Percentiles rank a stretch among this genome's conserved stretches.
Conservation (phyloP, 768 basidiomycete genomes). For the Pleurotus pulmonarius region DNA sequence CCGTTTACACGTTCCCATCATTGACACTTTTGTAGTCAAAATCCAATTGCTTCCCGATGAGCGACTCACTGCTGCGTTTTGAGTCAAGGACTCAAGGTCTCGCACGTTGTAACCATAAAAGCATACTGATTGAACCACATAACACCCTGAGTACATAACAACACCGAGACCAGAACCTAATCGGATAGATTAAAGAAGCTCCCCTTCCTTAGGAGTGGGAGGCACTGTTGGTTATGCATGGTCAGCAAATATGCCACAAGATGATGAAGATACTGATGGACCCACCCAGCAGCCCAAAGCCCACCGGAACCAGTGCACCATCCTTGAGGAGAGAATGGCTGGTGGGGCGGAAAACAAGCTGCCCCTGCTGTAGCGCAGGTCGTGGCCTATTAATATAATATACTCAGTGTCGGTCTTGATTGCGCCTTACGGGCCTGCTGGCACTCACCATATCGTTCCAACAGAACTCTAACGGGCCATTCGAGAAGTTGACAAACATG, state of each 20-base stretch:
- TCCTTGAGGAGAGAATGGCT: conserved; percentile 7
- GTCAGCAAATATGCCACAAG: neutral
- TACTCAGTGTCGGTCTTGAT: neutral
- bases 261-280: neutral
- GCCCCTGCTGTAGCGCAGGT: conserved; percentile 6
- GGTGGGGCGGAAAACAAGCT: conserved; percentile 8
- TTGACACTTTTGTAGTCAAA: neutral
- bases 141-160: too few relatives aligned
- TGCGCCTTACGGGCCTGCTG: neutral
- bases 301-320: conserved; percentile 1
- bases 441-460: neutral
- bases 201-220: neutral
- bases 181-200: neutral
- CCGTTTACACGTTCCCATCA: too few relatives aligned
- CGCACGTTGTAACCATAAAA: too few relatives aligned
- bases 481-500: neutral
- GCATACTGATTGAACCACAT: too few relatives aligned
- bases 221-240: neutral
- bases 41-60: neutral
- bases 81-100: too few relatives aligned
- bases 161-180: too few relatives aligned
- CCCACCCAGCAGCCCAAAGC: conserved; percentile 5
- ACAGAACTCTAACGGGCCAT: neutral
- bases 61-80: too few relatives aligned
- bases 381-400: neutral